A percentile compares a stretch with the other conserved stretches of the same genome.
Conservation (phyloP, 306 rosid genomes). For the Neltuma alba region DNA sequence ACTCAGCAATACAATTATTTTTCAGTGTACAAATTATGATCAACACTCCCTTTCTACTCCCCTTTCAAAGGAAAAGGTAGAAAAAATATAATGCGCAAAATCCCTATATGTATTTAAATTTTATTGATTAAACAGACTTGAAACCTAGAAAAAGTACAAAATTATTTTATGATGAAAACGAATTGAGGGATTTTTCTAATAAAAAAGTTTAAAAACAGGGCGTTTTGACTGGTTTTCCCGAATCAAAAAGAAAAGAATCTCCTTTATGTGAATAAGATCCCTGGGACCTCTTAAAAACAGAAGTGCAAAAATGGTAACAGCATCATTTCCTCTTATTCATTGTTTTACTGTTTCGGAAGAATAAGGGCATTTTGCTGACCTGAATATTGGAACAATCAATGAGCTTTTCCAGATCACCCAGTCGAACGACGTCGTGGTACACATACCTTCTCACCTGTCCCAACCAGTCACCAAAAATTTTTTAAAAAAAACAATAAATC, state of each 20-base stretch:
- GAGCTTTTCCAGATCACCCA: conserved; percentile 87
- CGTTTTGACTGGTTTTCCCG: too few species aligned
- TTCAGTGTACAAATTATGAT: not conserved
- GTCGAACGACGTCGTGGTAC: conserved; percentile 88
- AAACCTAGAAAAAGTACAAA: too few species aligned
- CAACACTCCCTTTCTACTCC: not conserved
- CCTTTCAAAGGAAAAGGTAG: too few species aligned
- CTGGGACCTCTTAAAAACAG: not conserved
- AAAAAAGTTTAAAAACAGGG: too few species aligned
- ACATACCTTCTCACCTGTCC: conserved; percentile 93
- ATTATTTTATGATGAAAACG: too few species aligned
- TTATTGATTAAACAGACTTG: too few species aligned
- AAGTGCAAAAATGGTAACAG: not conserved
- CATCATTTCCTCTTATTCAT: not conserved
- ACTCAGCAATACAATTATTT: not conserved
- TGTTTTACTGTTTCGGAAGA: not conserved
- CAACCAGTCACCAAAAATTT: not conserved
- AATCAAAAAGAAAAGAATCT: too few species aligned
- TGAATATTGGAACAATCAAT: conserved; percentile 83
- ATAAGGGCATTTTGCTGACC: conserved; percentile 43
- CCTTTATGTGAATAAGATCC: not conserved
- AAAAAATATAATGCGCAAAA: too few species aligned
- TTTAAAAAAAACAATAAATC: too few species aligned
- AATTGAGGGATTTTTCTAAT: too few species aligned
- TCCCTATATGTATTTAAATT: too few species aligned